Base-by-base conservation (phyloP, 768 basidiomycete species). In the Melanogaster broomeanus region DNA sequence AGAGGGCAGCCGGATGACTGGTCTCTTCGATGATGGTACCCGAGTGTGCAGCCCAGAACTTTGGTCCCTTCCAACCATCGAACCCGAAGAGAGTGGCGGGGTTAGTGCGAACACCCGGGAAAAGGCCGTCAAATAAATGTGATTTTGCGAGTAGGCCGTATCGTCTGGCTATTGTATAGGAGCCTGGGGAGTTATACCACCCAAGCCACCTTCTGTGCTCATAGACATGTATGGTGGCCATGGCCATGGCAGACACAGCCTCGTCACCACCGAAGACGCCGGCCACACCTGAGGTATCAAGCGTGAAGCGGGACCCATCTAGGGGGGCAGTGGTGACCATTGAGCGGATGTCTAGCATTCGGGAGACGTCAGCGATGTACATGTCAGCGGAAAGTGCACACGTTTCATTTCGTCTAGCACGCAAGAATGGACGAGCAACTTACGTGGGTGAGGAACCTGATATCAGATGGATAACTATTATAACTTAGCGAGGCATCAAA, bases 161-260 rank as follows among this genome's bases (percentile, higher is more conserved):
- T 34, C 63, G 60, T 49, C 61, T 73, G 9, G 69, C 73, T 9
- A 74, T 62, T 21, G 56, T 51, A 48, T 69, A 72, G 11, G 72
- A 69, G 13, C 72, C 72, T 3, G 72, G 72, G 11, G 73, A 57
- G 34, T 74, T 73, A 34, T 73, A 74, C 67, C 71, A 74, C 6
- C 72, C 72, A 13, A 74, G 34, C 67, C 63, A 73, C 24, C 55
- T 63, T 41, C 69, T 64, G 8, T 63, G 61, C 45, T 63, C 58
- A 48, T 63, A 69, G 16, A 74, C 51, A 42, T 73, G 73, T 13
- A 74, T 64, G 2, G 70, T 70, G 1, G 66, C 63, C 67, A 74
- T 70, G 1, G 66, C 63, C 67, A 74, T 73, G 19, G 73, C 69
- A 1, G 73, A 64, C 6, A 74, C 61, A 7, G 72, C 72, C 34